Percentiles rank a stretch among this genome's conserved stretches.
phyloP scores from a whole-genome alignment of 768 basidiomycete species.

The Hortiboletus campestris region DNA sequence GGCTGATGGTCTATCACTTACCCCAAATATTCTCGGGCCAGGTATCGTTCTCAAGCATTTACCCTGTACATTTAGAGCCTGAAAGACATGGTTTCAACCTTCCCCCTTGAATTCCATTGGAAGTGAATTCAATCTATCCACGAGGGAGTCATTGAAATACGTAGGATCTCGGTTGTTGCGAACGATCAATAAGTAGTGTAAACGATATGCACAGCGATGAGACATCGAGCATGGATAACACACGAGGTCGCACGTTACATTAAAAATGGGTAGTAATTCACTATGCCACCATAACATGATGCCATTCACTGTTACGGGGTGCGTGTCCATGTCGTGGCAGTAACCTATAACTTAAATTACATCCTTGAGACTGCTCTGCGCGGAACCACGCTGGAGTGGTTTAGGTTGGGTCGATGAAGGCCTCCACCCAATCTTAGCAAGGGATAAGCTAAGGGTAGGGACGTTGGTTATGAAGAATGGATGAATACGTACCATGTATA shows the following conservation, averaged over 20 bases:
- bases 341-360: slow-evolving; percentile 37
- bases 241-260: background rate
- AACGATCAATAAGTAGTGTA: background rate
- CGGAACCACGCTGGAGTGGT: slow-evolving; percentile 63
- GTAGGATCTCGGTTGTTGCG: background rate
- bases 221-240: background rate
- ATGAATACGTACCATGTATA: slow-evolving; percentile 72
- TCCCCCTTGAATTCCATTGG: background rate
- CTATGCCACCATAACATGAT: background rate
- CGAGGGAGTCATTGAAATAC: background rate
- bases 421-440: slow-evolving; percentile 77
- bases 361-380: slow-evolving; percentile 59
- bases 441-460: background rate
- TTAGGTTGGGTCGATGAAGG: slow-evolving; percentile 65
- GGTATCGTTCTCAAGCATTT: background rate
- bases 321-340: background rate
- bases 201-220: background rate
- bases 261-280: background rate
- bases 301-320: background rate
- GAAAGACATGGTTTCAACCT: background rate
- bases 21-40: background rate
- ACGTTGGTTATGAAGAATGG: background rate
- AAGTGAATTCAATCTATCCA: background rate
- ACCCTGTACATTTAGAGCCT: slow-evolving; percentile 1
- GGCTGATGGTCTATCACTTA: background rate